Evolutionary conservation across 2,329 filamentous ascomycete genomes (phyloP), one percentile per base, ranked within the genome.

Genomic region (Verticillium albo-atrum): DNA sequence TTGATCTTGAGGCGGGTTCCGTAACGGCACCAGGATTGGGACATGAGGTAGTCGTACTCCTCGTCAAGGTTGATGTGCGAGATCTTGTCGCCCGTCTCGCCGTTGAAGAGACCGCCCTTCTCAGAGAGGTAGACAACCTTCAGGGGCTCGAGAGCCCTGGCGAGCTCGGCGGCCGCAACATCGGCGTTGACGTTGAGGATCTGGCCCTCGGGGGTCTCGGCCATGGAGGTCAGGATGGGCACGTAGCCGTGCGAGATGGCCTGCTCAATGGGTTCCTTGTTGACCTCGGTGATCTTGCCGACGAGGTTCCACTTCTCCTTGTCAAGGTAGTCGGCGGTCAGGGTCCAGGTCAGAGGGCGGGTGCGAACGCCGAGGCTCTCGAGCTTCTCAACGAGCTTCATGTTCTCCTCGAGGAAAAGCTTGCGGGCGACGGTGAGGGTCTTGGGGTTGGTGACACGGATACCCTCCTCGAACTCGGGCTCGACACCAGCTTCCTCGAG

Each of bases 81-180:
- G 70, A 98, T 98, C 80, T 97, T 96, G 80, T 94, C 89, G 61
- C 89, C 90, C n/a, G 89, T 91, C 64, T 96, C 91, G 61, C 92
- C 93, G 72, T 98, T 92, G 77, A 97, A 96, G 34, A 99, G 79
- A 7, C 94, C 95, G 55, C 95, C 95, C 83, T 98, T 98, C 79
- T 99, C 95, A 5, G 92, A 96, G n/a, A 98, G 83, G 74, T 97
- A 99, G 61, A 99, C 93, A 62, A 98, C 94, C 86, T 99, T 99
- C 69, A 98, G 80, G 27, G 95, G 95, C 76, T 98, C 89, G 58
- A 99, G 81, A 59, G 90, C 87, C 61, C 91, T 88, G 26, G 95
- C 94, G 62, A 99, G 82, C 78, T 97, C 94, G 65, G 93, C 93
- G 30, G 95, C 95, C 35, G 94, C 94, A 62, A 97, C 94, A 75